Percentiles rank a stretch among this genome's conserved stretches.
phyloP scores from a whole-genome alignment of 495 filamentous ascomycete species.

The Penicillium parvum region DNA sequence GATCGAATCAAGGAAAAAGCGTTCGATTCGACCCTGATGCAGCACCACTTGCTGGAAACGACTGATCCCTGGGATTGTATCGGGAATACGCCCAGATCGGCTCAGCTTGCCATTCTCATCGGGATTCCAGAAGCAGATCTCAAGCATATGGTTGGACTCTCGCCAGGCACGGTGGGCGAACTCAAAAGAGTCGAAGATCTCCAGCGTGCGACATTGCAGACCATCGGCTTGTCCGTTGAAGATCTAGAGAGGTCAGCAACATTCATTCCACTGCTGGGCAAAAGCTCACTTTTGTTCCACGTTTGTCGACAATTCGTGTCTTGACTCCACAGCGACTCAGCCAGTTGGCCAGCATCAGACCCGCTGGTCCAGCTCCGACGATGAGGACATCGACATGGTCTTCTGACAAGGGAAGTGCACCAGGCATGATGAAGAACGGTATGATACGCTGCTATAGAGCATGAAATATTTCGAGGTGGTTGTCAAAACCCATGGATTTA shows the following conservation, averaged over 20 bases:
- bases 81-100: slow-evolving; percentile 50
- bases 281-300: slow-evolving; percentile 39
- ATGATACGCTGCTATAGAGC: neutral
- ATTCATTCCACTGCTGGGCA: slow-evolving; percentile 23
- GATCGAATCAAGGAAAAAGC: slow-evolving; percentile 50
- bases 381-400: slow-evolving; percentile 41
- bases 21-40: slow-evolving; percentile 54
- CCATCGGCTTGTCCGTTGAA: slow-evolving; percentile 59
- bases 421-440: slow-evolving; percentile 2
- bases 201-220: slow-evolving; percentile 51
- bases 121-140: slow-evolving; percentile 37
- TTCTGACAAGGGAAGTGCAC: slow-evolving; percentile 3
- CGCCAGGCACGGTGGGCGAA: slow-evolving; percentile 56
- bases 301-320: slow-evolving; percentile 57
- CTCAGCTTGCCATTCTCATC: slow-evolving; percentile 46
- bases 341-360: slow-evolving; percentile 58
- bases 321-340: slow-evolving; percentile 53
- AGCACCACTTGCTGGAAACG: slow-evolving; percentile 51
- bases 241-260: slow-evolving; percentile 12
- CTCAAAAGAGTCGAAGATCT: slow-evolving; percentile 62
- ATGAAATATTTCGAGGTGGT: neutral
- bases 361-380: slow-evolving; percentile 61
- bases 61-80: slow-evolving; percentile 52
- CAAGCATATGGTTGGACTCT: slow-evolving; percentile 55
- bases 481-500: neutral